Evolutionary conservation across 441 rosid species (phyloP).

Genomic region (Pelargonium myrrhifolium): DNA sequence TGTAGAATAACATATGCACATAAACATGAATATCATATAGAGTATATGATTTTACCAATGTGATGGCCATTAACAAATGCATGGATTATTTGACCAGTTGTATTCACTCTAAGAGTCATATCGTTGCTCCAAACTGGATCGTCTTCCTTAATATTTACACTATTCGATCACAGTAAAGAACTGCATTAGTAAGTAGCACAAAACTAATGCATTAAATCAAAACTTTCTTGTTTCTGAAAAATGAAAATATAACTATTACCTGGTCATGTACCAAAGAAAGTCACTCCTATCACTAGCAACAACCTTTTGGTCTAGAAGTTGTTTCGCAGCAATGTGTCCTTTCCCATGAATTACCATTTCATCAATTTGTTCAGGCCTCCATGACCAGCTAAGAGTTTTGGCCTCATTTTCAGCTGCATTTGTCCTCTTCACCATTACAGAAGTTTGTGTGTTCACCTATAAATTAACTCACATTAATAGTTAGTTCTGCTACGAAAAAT

Average conservation of each 20-base stretch:
- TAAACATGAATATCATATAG: not conserved
- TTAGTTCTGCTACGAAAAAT: not conserved
- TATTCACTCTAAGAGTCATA: conserved; percentile 13
- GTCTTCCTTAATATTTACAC: conserved; percentile 12
- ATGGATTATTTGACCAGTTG: conserved; percentile 21
- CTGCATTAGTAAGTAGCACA: too few relatives aligned
- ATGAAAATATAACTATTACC: not conserved
- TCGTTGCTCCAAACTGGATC: conserved; percentile 3
- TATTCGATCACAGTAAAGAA: not conserved
- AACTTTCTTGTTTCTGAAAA: too few relatives aligned
- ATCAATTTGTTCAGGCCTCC: not conserved
- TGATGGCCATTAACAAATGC: conserved; percentile 23
- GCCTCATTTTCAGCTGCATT: not conserved
- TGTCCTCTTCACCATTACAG: not conserved
- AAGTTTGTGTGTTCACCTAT: not conserved
- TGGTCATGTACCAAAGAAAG: conserved; percentile 28
- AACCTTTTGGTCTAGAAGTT: conserved; percentile 23
- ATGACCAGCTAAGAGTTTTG: not conserved
- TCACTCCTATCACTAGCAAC: conserved; percentile 25
- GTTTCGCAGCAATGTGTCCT: conserved; percentile 15
- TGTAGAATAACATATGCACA: not conserved
- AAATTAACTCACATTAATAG: not conserved
- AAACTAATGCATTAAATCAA: too few relatives aligned
- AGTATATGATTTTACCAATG: conserved; percentile 14
- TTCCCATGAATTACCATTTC: not conserved